A percentile compares a stretch with the other conserved stretches of the same genome.
Conservation (phyloP, 164 flowering plant species). For the Aristolochia fimbriata region DNA sequence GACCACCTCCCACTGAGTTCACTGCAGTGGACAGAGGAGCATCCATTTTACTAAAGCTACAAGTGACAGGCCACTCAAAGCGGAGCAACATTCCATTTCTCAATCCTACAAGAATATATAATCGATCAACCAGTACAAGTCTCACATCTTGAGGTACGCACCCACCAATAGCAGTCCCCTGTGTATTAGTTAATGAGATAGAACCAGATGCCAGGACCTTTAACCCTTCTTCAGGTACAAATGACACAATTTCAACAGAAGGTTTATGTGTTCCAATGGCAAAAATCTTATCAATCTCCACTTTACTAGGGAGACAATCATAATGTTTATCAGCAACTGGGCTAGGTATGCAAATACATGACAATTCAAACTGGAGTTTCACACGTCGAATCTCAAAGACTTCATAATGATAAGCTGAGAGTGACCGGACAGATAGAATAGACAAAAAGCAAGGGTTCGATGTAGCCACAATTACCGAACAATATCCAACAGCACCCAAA, state of each 20-base stretch:
- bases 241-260: conserved; percentile 76
- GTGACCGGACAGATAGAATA: conserved; percentile 56
- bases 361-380: conserved; percentile 63
- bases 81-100: conserved; percentile 98
- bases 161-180: conserved; percentile 65
- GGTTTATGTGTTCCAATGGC: conserved; percentile 93
- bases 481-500: conserved; percentile 73
- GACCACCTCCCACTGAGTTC: conserved; percentile 12
- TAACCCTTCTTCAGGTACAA: conserved; percentile 42
- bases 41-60: conserved; percentile 17
- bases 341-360: conserved; percentile 75
- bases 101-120: conserved; percentile 75
- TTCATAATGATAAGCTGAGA: conserved; percentile 47
- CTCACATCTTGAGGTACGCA: conserved; percentile 95
- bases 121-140: conserved; percentile 72
- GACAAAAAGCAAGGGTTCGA: conserved; percentile 72
- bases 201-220: conserved; percentile 55
- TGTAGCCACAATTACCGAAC: conserved; percentile 67
- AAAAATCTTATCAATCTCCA: conserved; percentile 40
- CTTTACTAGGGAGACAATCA: conserved; percentile 26
- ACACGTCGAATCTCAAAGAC: conserved; percentile 66
- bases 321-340: conserved; percentile 11
- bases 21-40: conserved; percentile 10
- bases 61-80: conserved; percentile 69
- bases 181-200: conserved; percentile 54